These are phyloP conservation scores for Lunularia cruciata DNA, from an alignment of 225 moss, liverwort and hornwort species.

Conservation along the genomic window DNA sequence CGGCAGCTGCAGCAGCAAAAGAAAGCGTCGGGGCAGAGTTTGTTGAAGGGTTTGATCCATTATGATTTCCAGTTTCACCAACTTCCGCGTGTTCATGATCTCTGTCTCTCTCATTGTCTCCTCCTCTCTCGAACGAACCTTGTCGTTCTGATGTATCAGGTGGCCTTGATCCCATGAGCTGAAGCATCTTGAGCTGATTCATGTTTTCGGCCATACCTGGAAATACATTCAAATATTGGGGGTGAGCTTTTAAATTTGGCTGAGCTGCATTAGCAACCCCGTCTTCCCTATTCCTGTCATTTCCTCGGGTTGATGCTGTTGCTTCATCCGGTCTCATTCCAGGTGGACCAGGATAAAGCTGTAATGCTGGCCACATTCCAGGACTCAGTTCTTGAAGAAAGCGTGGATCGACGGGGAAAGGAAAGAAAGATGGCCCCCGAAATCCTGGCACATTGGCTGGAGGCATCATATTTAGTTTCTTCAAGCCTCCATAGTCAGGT, in stretches of 20 bases:
- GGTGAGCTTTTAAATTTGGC: conserved; percentile 30
- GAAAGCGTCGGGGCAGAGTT: conserved; percentile 26
- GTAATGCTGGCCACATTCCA: conserved; percentile 47
- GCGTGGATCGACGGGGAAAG: conserved; percentile 43
- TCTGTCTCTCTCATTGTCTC: neutral
- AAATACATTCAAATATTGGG: conserved; percentile 36
- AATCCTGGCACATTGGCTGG: conserved; percentile 24
- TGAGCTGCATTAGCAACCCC: conserved; percentile 16
- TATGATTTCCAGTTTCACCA: conserved; percentile 25
- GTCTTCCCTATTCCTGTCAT: conserved; percentile 40
- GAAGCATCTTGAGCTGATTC: conserved; percentile 48
- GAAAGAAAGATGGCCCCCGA: conserved; percentile 33
- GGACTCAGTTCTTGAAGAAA: conserved; percentile 48
- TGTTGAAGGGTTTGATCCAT: conserved; percentile 18
- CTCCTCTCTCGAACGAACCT: conserved; percentile 29
- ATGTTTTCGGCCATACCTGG: conserved; percentile 37
- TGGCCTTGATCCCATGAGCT: conserved; percentile 31
- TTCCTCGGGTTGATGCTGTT: conserved; percentile 21
- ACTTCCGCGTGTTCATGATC: conserved; percentile 16
- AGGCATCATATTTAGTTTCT: conserved; percentile 41
- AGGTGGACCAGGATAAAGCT: conserved; percentile 25
- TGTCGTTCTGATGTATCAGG: conserved; percentile 34
- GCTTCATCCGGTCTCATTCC: conserved; percentile 39
- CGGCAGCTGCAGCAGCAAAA: conserved; percentile 31
- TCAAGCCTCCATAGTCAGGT: conserved; percentile 25